Conservation (phyloP, 1,284 basidiomycete genomes). For the Puccinia polysora region DNA sequence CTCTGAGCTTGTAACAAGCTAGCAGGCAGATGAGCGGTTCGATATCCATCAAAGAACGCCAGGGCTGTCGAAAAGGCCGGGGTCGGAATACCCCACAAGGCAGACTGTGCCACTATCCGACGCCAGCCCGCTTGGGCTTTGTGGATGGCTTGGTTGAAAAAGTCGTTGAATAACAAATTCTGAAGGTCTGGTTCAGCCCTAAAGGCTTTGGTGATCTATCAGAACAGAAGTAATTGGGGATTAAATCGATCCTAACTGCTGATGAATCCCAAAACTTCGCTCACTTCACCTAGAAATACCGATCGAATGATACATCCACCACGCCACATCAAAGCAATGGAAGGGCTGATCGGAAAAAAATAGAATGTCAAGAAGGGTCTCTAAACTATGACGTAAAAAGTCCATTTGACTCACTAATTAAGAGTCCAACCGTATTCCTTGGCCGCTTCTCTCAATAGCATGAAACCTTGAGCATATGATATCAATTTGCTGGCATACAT, state of each 20-base stretch:
- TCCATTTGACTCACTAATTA: conserved; percentile 50
- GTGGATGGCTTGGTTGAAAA: conserved; percentile 93
- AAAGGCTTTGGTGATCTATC: conserved; percentile 76
- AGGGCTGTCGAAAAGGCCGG: conserved; percentile 94
- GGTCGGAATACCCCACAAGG: conserved; percentile 95
- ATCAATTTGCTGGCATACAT: conserved; percentile 95
- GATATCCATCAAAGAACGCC: conserved; percentile 98
- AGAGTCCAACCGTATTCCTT: conserved; percentile 70
- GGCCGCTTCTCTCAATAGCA: conserved; percentile 98
- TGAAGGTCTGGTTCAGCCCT: conserved; percentile 79
- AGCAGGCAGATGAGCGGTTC: conserved; percentile 78
- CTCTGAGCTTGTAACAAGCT: conserved; percentile 83
- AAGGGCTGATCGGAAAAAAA: conserved; percentile 57
- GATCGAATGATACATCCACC: conserved; percentile 92
- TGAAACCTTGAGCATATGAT: conserved; percentile 90
- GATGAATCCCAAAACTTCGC: neutral
- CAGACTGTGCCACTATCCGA: conserved; percentile 90
- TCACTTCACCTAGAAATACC: conserved; percentile 42
- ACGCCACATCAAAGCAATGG: conserved; percentile 98
- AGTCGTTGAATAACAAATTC: conserved; percentile 91
- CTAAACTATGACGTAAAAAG: conserved; percentile 49
- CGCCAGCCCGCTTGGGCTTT: conserved; percentile 97
- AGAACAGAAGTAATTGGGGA: neutral
- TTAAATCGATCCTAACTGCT: neutral
- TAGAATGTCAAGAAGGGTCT: conserved; percentile 1